phyloP scores from a whole-genome alignment of 2,329 filamentous ascomycete genomes.

The Stachybotrys elegans region DNA sequence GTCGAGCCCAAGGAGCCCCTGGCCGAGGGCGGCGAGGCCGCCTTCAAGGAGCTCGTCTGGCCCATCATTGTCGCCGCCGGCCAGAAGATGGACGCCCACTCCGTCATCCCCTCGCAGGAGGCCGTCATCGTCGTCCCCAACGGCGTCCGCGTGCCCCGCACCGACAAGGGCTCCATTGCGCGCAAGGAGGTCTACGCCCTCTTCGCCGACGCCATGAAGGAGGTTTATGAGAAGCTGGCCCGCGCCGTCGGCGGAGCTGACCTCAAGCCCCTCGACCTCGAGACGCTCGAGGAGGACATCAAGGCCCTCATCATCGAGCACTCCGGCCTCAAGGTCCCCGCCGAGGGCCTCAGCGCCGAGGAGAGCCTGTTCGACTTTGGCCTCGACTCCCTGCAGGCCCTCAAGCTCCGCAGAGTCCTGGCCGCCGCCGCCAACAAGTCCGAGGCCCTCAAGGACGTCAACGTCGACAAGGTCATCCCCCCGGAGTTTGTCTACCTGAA shows the following conservation, averaged over 20 bases:
- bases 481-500: conserved; percentile 14
- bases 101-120: conserved; percentile 12
- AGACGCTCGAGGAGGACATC: conserved; percentile 7
- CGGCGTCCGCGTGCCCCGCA: conserved; percentile 11
- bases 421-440: conserved; percentile 10
- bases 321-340: conserved; percentile 4
- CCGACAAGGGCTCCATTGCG: conserved; percentile 18
- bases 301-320: conserved; percentile 8
- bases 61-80: conserved; percentile 10
- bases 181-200: conserved; percentile 14
- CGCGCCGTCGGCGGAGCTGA: conserved; percentile 6
- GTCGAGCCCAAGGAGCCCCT: conserved; percentile 12
- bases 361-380: conserved; percentile 11
- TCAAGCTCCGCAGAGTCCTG: conserved; percentile 7
- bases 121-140: conserved; percentile 13
- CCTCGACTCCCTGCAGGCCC: conserved; percentile 10
- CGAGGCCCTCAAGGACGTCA: conserved; percentile 7
- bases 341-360: conserved; percentile 5
- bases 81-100: conserved; percentile 13
- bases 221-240: conserved; percentile 11
- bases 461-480: conserved; percentile 9
- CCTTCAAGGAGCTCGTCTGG: conserved; percentile 13
- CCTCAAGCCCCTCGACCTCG: conserved; percentile 9
- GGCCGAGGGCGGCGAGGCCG: background rate
- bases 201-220: conserved; percentile 12